phyloP scores from a whole-genome alignment of 768 basidiomycete genomes.

The Mycena kentingensis region DNA sequence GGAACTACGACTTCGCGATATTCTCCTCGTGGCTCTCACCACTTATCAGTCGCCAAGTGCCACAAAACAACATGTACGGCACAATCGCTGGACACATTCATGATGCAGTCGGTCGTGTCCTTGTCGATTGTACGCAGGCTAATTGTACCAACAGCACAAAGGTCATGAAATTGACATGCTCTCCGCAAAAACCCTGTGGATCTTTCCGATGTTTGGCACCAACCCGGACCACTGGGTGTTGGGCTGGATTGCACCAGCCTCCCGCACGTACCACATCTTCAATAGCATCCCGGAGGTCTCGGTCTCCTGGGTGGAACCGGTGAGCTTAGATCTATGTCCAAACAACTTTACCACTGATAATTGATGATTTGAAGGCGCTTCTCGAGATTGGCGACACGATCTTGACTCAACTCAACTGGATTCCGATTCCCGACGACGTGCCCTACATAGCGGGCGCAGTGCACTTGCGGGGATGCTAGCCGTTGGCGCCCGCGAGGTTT shows the following conservation, averaged over 20 bases:
- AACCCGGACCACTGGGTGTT: slow-evolving; percentile 9
- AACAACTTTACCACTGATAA: not conserved
- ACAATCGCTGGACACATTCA: not conserved
- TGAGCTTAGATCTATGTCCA: not conserved
- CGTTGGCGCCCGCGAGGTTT: too few relatives aligned
- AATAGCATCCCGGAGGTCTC: slow-evolving; percentile 10
- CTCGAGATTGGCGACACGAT: slow-evolving; percentile 12
- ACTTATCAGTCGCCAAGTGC: not conserved
- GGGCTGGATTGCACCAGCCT: not conserved
- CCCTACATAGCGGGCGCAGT: too few relatives aligned
- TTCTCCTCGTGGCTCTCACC: slow-evolving; percentile 13
- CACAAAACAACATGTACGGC: not conserved
- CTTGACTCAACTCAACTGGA: too few relatives aligned
- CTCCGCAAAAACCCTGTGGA: slow-evolving; percentile 1
- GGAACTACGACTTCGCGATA: slow-evolving; percentile 1
- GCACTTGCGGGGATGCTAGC: too few relatives aligned
- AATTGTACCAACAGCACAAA: too few relatives aligned
- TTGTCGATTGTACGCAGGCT: too few relatives aligned
- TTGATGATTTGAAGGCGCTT: not conserved
- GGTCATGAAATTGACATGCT: not conserved
- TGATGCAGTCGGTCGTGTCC: not conserved
- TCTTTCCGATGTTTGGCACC: slow-evolving; percentile 7
- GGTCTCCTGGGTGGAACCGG: slow-evolving; percentile 12
- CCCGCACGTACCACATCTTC: slow-evolving; percentile 2
- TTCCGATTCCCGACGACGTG: too few relatives aligned